phyloP scores from a whole-genome alignment of 805 yeast species.

The Ogataea haglerorum region DNA sequence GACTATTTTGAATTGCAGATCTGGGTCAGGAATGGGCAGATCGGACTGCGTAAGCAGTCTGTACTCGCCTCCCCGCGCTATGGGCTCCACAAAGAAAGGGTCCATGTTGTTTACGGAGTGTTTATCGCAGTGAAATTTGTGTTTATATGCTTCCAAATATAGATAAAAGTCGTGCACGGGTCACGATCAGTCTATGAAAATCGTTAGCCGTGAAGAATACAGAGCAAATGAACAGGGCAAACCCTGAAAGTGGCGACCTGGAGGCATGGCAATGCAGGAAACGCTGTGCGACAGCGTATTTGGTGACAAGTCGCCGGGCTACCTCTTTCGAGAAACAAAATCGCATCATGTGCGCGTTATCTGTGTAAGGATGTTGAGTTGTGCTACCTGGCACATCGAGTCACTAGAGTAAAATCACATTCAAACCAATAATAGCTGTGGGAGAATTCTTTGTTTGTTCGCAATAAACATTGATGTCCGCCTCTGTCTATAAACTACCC shows the following conservation, averaged over 20 bases:
- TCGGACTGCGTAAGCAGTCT: constrained; percentile 22
- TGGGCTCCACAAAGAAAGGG: constrained; percentile 16
- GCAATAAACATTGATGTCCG: constrained; percentile 8
- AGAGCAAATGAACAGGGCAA: neutral
- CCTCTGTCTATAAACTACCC: constrained; percentile 14
- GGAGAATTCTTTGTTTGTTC: neutral
- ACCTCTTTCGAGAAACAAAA: no score
- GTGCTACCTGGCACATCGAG: constrained; percentile 1
- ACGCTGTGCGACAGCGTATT: no score
- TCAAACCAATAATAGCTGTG: neutral
- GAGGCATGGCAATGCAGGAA: no score
- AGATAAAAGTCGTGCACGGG: constrained; percentile 8
- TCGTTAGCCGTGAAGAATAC: neutral
- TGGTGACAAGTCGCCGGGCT: no score
- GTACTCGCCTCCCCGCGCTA: constrained; percentile 24
- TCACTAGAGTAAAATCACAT: constrained; percentile 2
- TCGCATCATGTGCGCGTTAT: neutral
- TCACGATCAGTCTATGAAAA: neutral
- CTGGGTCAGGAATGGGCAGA: constrained; percentile 33
- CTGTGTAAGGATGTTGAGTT: constrained; percentile 5
- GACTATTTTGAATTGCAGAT: constrained; percentile 45
- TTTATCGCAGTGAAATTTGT: constrained; percentile 2
- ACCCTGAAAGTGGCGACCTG: neutral
- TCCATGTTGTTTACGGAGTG: neutral
- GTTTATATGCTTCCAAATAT: constrained; percentile 16